A percentile compares a stretch with the other conserved stretches of the same genome.
Evolutionary conservation across 2,329 filamentous ascomycete genomes (phyloP).

Genomic region (Colletotrichum musae): DNA sequence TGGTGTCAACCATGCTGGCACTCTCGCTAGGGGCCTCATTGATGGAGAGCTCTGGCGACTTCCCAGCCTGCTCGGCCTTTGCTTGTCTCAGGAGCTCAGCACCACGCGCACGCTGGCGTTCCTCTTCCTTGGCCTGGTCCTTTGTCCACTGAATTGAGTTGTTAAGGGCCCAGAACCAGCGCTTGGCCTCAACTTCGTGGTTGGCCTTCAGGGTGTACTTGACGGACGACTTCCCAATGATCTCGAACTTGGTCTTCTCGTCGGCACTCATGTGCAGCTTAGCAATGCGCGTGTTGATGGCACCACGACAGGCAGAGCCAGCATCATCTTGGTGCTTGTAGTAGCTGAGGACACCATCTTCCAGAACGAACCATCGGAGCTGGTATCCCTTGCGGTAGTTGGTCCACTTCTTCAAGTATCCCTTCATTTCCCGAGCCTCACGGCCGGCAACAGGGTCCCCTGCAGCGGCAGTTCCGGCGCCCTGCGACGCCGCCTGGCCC

Average conservation of each 20-base stretch:
- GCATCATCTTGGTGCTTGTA: slow-evolving; percentile 99
- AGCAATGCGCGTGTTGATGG: slow-evolving; percentile 99
- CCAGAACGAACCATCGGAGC: slow-evolving; percentile 95
- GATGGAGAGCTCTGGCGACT: slow-evolving; percentile 62
- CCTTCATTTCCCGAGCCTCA: slow-evolving; percentile 96
- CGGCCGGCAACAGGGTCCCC: slow-evolving; percentile 79
- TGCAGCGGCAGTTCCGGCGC: slow-evolving; percentile 65
- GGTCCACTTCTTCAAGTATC: slow-evolving; percentile 99
- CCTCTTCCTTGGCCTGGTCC: slow-evolving; percentile 94
- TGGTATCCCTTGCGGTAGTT: slow-evolving; percentile 99
- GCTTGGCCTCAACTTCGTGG: slow-evolving; percentile 96
- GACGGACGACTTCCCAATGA: slow-evolving; percentile 97
- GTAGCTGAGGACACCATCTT: slow-evolving; percentile 97
- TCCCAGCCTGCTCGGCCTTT: slow-evolving; percentile 78
- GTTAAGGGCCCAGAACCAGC: slow-evolving; percentile 99
- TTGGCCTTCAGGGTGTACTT: slow-evolving; percentile 99
- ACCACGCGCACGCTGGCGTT: slow-evolving; percentile 80
- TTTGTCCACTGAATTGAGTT: slow-evolving; percentile 99
- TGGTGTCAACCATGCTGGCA: slow-evolving; percentile 64
- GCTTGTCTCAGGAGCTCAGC: slow-evolving; percentile 84
- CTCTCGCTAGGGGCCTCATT: slow-evolving; percentile 66
- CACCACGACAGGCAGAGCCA: slow-evolving; percentile 94
- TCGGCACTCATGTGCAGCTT: slow-evolving; percentile 95
- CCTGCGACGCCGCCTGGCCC: slow-evolving; percentile 76
- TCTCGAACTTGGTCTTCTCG: slow-evolving; percentile 98